Conservation (phyloP, 2,329 filamentous ascomycete genomes). For the Emmonsiellopsis sp. region DNA sequence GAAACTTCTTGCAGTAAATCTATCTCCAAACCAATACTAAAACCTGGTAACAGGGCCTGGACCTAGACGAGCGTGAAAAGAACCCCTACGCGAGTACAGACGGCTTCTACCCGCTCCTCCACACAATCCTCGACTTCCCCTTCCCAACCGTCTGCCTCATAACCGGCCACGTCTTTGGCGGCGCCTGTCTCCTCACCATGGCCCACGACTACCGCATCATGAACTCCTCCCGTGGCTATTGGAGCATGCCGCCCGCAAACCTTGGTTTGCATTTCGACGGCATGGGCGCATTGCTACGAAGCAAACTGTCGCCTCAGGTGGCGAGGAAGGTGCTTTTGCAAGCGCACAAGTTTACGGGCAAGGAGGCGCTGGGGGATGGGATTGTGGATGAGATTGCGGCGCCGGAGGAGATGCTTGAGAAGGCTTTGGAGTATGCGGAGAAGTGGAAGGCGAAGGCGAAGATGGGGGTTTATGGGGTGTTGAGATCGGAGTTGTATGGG, state of each 20-base stretch:
- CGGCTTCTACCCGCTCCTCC: conserved; percentile 48
- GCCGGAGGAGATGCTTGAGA: conserved; percentile 42
- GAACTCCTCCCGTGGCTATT: conserved; percentile 39
- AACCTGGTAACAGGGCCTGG: conserved; percentile 25
- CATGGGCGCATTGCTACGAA: conserved; percentile 43
- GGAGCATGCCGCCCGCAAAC: conserved; percentile 46
- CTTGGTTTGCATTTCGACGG: conserved; percentile 48
- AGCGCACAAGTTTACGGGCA: conserved; percentile 46
- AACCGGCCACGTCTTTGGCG: conserved; percentile 44
- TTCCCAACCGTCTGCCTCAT: conserved; percentile 40
- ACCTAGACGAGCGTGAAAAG: conserved; percentile 38
- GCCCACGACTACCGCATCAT: conserved; percentile 41
- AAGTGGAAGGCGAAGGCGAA: conserved; percentile 29
- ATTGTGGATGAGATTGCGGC: conserved; percentile 45
- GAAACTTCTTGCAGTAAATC: not conserved
- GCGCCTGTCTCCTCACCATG: conserved; percentile 38
- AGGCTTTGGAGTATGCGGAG: conserved; percentile 35
- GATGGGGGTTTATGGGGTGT: conserved; percentile 38
- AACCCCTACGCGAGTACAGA: conserved; percentile 49
- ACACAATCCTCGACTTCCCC: conserved; percentile 42
- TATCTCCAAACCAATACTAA: not conserved
- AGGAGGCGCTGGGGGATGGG: conserved; percentile 43
- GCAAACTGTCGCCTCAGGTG: conserved; percentile 43
- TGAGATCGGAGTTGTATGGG: conserved; percentile 46
- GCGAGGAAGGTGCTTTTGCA: conserved; percentile 49